phyloP scores from a whole-genome alignment of 2,329 filamentous ascomycete species.

The Chaetomiaceae sp. region DNA sequence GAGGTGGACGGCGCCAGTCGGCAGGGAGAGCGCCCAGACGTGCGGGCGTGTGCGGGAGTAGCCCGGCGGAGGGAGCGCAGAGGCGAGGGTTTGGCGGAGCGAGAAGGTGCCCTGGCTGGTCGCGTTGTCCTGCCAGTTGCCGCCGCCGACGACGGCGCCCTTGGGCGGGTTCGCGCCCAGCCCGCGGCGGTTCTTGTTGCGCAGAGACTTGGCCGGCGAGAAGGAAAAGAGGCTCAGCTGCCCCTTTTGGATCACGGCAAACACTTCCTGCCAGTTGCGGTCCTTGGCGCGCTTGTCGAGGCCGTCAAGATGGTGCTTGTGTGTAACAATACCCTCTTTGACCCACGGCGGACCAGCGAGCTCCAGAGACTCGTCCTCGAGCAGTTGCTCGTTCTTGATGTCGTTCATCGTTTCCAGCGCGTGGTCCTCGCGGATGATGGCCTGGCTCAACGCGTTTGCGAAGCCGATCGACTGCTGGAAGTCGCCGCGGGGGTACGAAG shows the following conservation, averaged over 20 bases:
- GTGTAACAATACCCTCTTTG: conserved; percentile 91
- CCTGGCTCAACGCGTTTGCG: conserved; percentile 91
- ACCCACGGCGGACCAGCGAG: conserved; percentile 95
- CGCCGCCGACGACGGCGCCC: conserved; percentile 75
- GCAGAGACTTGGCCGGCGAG: conserved; percentile 69
- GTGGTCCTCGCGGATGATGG: conserved; percentile 85
- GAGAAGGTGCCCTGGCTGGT: conserved; percentile 83
- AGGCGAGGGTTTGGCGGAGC: conserved; percentile 86
- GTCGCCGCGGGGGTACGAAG: conserved; percentile 68
- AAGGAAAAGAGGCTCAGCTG: conserved; percentile 94
- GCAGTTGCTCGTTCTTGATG: conserved; percentile 56
- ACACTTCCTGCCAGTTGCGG: conserved; percentile 89
- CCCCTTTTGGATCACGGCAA: conserved; percentile 93
- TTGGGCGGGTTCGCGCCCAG: conserved; percentile 34
- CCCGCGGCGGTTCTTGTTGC: conserved; percentile 58
- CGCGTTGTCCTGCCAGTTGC: conserved; percentile 97
- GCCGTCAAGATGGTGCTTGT: conserved; percentile 92
- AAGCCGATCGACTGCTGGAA: conserved; percentile 98
- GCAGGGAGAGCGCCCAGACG: conserved; percentile 90
- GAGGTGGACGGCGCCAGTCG: conserved; percentile 91
- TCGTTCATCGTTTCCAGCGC: conserved; percentile 47
- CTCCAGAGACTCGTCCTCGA: conserved; percentile 90
- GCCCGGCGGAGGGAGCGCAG: conserved; percentile 80
- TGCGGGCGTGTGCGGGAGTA: conserved; percentile 88
- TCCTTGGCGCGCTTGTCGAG: conserved; percentile 91